phyloP scores from a whole-genome alignment of 2,329 filamentous ascomycete species.

The Colletotrichum sojae region DNA sequence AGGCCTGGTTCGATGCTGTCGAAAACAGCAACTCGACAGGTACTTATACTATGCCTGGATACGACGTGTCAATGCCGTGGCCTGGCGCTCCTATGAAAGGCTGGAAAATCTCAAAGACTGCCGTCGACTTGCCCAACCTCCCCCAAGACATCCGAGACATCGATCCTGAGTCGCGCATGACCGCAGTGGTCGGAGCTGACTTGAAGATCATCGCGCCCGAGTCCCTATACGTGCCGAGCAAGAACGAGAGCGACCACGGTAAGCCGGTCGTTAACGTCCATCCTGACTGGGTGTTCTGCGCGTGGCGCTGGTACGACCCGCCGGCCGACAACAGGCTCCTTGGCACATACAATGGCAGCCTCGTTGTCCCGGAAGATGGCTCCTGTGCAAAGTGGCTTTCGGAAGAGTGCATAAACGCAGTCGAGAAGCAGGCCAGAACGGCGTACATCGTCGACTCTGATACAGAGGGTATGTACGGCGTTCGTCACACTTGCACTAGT shows the following conservation, averaged over 20 bases:
- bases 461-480: neutral
- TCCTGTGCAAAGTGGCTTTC: conserved; percentile 15
- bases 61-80: conserved; percentile 15
- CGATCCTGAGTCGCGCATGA: neutral
- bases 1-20: conserved; percentile 6
- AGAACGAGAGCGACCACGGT: conserved; percentile 11
- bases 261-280: conserved; percentile 5
- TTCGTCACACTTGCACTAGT: conserved; percentile 8
- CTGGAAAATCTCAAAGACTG: conserved; percentile 10
- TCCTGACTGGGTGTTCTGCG: conserved; percentile 21
- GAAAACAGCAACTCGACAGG: conserved; percentile 6
- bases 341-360: neutral
- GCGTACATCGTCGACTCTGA: conserved; percentile 9
- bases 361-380: neutral
- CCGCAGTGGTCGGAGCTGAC: neutral
- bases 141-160: neutral
- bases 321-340: neutral
- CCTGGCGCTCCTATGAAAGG: conserved; percentile 1
- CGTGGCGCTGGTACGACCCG: conserved; percentile 12
- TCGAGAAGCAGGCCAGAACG: conserved; percentile 8
- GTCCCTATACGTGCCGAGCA: conserved; percentile 9
- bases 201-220: conserved; percentile 17
- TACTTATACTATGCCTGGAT: conserved; percentile 7
- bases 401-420: conserved; percentile 6
- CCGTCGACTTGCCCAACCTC: neutral